Evolutionary conservation across 148 eudicot genomes (phyloP).

Genomic region (Dianthus caryophyllus): DNA sequence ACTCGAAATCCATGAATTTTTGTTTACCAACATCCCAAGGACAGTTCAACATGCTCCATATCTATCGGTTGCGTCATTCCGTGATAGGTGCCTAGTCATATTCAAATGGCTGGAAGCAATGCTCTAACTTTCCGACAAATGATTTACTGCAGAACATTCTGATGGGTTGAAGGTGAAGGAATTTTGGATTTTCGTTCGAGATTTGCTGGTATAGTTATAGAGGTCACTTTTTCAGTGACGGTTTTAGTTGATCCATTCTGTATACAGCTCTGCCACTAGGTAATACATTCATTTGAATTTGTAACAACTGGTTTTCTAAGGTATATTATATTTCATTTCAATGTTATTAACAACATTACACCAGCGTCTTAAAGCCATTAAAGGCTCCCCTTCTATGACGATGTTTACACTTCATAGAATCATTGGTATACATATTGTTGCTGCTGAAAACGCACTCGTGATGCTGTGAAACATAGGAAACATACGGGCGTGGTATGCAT

Average conservation of each 20-base stretch:
- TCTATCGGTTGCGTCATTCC: neutral
- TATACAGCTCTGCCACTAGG: neutral
- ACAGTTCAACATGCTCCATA: neutral
- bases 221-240: neutral
- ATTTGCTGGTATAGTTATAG: neutral
- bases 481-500: no score
- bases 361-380: neutral
- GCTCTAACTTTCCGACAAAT: neutral
- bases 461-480: no score
- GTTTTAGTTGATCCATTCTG: neutral
- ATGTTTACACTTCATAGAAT: no score
- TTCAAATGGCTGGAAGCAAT: neutral
- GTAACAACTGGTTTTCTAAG: neutral
- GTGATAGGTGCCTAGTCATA: neutral
- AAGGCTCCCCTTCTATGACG: no score
- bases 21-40: neutral
- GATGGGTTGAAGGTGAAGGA: neutral
- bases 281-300: neutral
- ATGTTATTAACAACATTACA: neutral
- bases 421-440: no score
- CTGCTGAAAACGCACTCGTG: no score
- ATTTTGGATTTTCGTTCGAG: neutral
- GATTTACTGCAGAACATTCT: neutral
- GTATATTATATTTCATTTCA: neutral
- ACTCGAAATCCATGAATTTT: neutral